Conservation (phyloP, 2,329 filamentous ascomycete genomes). For the Hortaea werneckii region DNA sequence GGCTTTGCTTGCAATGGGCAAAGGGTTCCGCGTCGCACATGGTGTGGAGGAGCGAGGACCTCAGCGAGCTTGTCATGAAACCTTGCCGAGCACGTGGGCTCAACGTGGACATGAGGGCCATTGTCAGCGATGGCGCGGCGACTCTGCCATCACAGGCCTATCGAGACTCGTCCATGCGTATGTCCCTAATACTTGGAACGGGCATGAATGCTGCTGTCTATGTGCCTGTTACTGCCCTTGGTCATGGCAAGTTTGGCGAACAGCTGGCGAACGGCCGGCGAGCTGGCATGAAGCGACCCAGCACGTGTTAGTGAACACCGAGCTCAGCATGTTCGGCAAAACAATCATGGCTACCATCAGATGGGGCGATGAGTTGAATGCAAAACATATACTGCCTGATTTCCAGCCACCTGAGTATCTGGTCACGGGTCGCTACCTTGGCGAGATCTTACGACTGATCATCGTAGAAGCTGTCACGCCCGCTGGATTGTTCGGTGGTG, state of each 20-base stretch:
- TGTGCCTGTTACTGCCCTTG: constrained; percentile 46
- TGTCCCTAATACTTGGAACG: constrained; percentile 55
- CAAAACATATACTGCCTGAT: constrained; percentile 46
- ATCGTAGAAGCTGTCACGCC: constrained; percentile 49
- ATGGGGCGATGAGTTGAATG: constrained; percentile 53
- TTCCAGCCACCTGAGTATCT: constrained; percentile 58
- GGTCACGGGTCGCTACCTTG: constrained; percentile 54
- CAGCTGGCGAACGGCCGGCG: constrained; percentile 40
- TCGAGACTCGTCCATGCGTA: constrained; percentile 48
- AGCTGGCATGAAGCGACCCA: constrained; percentile 47
- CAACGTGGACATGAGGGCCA: constrained; percentile 50
- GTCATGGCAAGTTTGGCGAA: constrained; percentile 47
- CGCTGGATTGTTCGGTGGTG: constrained; percentile 47
- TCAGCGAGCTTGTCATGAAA: constrained; percentile 48
- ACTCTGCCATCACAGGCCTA: constrained; percentile 54
- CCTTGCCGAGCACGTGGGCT: constrained; percentile 45
- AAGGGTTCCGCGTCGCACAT: constrained; percentile 52
- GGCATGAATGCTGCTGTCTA: constrained; percentile 56
- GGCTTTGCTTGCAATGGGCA: constrained; percentile 51
- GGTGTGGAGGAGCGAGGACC: constrained; percentile 49
- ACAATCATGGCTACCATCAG: constrained; percentile 47
- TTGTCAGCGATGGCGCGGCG: constrained; percentile 55
- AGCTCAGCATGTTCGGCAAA: constrained; percentile 57
- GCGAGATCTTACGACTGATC: constrained; percentile 53
- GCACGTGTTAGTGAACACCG: constrained; percentile 55